Percentiles rank a stretch among this genome's conserved stretches.
Evolutionary conservation across 164 flowering plant genomes (phyloP).

Genomic region (Berberis thunbergii): DNA sequence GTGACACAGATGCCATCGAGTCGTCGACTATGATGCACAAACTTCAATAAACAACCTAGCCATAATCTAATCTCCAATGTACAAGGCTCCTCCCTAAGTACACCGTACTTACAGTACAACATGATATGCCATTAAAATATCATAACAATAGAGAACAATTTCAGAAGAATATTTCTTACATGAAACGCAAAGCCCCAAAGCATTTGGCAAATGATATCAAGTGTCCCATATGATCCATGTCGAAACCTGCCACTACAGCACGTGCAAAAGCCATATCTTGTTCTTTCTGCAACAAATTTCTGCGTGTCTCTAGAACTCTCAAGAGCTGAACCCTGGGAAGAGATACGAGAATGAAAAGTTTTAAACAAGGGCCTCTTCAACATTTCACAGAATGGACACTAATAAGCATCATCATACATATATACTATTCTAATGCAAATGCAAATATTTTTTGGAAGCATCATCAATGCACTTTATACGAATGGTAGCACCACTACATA

Average conservation of each 20-base stretch:
- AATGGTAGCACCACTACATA: background rate
- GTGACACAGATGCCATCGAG: too few species aligned
- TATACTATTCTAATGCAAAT: background rate
- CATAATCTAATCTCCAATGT: too few species aligned
- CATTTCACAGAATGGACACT: background rate
- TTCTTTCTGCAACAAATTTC: constrained; percentile 72
- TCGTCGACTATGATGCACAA: too few species aligned
- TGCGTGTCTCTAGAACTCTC: constrained; percentile 82
- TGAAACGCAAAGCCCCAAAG: constrained; percentile 87
- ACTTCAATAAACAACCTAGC: too few species aligned
- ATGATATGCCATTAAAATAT: background rate
- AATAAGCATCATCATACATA: background rate
- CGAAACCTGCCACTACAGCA: constrained; percentile 96
- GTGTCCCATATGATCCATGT: constrained; percentile 61
- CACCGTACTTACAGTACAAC: background rate
- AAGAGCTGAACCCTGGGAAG: constrained; percentile 67
- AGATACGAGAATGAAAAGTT: background rate
- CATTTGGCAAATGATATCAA: constrained; percentile 77
- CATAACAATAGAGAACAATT: background rate
- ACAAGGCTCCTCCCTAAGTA: too few species aligned
- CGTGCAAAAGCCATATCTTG: constrained; percentile 99
- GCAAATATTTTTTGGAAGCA: background rate
- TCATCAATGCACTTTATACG: background rate
- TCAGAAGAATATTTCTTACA: constrained; percentile 32
- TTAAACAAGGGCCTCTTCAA: background rate